These are phyloP conservation scores for Francoa sonchifolia DNA, from an alignment of 441 rosid genomes.

Conservation along the genomic window DNA sequence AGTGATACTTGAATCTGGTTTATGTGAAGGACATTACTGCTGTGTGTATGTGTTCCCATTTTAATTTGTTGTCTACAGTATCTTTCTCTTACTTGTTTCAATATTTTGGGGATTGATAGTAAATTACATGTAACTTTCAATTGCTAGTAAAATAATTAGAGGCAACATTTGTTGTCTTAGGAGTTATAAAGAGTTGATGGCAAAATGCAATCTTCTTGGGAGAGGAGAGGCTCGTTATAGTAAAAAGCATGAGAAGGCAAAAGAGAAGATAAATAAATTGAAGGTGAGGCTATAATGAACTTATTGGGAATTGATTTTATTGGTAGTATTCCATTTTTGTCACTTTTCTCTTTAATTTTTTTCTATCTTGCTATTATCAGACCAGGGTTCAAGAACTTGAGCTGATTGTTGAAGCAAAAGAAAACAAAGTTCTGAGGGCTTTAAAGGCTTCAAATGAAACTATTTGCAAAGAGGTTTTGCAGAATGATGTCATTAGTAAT, in stretches of 20 bases:
- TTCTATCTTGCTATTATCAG: conserved; percentile 22
- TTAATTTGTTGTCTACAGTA: too few relatives aligned
- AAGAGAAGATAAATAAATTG: conserved; percentile 45
- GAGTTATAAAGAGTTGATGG: conserved; percentile 78
- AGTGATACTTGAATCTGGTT: too few relatives aligned
- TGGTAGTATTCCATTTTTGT: too few relatives aligned
- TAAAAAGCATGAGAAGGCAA: conserved; percentile 61
- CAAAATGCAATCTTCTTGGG: conserved; percentile 75
- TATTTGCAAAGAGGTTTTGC: conserved; percentile 8
- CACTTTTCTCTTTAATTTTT: too few relatives aligned
- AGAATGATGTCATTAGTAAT: conserved; percentile 8
- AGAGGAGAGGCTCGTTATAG: conserved; percentile 64
- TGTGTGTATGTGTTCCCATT: too few relatives aligned
- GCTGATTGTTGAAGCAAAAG: conserved; percentile 42
- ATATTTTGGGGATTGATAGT: too few relatives aligned
- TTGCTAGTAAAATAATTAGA: neutral
- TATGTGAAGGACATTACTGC: too few relatives aligned
- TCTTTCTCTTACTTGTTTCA: too few relatives aligned
- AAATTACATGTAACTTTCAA: too few relatives aligned
- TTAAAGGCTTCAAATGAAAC: conserved; percentile 34
- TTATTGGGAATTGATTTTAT: conserved; percentile 1
- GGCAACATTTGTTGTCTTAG: conserved; percentile 16
- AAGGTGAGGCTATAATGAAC: conserved; percentile 30
- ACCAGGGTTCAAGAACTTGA: conserved; percentile 57
- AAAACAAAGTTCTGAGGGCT: conserved; percentile 46